phyloP scores from a whole-genome alignment of 177 flowering plant genomes.

The Vitis hybrid region DNA sequence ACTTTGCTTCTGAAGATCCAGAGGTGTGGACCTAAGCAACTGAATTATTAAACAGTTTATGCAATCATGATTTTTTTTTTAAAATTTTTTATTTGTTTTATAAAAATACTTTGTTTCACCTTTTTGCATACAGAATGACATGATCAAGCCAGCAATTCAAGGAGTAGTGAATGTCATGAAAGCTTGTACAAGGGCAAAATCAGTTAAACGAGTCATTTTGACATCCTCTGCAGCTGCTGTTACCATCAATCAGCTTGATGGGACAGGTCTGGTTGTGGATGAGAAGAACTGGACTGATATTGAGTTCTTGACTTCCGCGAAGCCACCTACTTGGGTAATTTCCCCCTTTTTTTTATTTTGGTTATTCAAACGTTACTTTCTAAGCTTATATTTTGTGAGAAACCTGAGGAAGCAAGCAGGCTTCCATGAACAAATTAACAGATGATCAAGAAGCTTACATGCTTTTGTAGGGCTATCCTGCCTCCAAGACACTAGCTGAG shows the following conservation, averaged over 20 bases:
- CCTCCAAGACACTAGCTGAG: slow-evolving; percentile 73
- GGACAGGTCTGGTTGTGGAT: slow-evolving; percentile 50
- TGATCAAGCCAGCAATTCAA: slow-evolving; percentile 78
- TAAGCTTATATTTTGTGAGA: background rate
- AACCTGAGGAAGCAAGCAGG: background rate
- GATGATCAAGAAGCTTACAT: background rate
- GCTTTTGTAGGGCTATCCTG: slow-evolving; percentile 65
- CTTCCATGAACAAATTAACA: background rate
- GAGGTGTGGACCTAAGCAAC: slow-evolving; percentile 41
- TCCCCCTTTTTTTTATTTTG: too few species aligned
- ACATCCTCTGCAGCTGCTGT: slow-evolving; percentile 87
- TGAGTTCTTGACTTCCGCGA: slow-evolving; percentile 53
- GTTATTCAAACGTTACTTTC: background rate
- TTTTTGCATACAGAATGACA: slow-evolving; percentile 48
- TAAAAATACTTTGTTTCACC: too few species aligned
- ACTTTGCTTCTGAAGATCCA: slow-evolving; percentile 71
- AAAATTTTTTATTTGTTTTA: too few species aligned
- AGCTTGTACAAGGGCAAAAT: slow-evolving; percentile 55
- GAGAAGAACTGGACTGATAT: slow-evolving; percentile 71
- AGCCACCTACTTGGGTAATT: slow-evolving; percentile 82
- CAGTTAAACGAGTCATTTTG: slow-evolving; percentile 66
- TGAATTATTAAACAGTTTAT: background rate
- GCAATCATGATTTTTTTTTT: too few species aligned
- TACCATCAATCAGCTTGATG: slow-evolving; percentile 42
- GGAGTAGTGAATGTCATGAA: slow-evolving; percentile 64